phyloP scores from a whole-genome alignment of 2,329 filamentous ascomycete species.

The Cordyceps fumosorosea region DNA sequence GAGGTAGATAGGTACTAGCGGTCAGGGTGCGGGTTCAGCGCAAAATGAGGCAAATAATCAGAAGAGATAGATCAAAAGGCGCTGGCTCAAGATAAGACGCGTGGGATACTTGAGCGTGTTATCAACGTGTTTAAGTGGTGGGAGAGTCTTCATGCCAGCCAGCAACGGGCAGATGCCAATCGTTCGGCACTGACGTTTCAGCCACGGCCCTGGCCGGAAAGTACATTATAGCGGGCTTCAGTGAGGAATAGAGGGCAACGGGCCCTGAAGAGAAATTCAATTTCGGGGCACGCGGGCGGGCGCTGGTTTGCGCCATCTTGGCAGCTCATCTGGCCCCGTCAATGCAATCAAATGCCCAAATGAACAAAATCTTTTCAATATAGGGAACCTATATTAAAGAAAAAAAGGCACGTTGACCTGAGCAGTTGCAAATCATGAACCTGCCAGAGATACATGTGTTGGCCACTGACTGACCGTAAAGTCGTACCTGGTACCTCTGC shows the following conservation, averaged over 20 bases:
- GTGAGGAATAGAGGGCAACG: not conserved
- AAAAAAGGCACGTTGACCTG: too few relatives aligned
- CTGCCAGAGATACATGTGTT: not conserved
- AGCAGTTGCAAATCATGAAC: not conserved
- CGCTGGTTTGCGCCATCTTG: not conserved
- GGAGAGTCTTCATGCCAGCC: not conserved
- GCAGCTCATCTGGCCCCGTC: not conserved
- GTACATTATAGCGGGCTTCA: not conserved
- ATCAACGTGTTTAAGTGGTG: not conserved
- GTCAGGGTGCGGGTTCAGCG: not conserved
- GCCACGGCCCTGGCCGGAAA: not conserved
- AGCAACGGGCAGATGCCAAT: not conserved
- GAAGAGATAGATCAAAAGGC: not conserved
- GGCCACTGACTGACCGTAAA: not conserved
- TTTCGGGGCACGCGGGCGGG: not conserved
- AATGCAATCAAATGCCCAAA: not conserved
- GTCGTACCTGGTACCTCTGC: conserved; percentile 1
- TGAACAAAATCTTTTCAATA: not conserved
- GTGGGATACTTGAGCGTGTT: not conserved
- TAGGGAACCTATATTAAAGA: not conserved
- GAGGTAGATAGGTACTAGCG: not conserved
- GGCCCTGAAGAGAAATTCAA: not conserved
- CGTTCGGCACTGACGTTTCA: not conserved
- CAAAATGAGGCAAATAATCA: not conserved
- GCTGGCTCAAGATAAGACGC: not conserved